Conservation (phyloP, 2,329 filamentous ascomycete species). For the Torrubiellomyces zombiae region DNA sequence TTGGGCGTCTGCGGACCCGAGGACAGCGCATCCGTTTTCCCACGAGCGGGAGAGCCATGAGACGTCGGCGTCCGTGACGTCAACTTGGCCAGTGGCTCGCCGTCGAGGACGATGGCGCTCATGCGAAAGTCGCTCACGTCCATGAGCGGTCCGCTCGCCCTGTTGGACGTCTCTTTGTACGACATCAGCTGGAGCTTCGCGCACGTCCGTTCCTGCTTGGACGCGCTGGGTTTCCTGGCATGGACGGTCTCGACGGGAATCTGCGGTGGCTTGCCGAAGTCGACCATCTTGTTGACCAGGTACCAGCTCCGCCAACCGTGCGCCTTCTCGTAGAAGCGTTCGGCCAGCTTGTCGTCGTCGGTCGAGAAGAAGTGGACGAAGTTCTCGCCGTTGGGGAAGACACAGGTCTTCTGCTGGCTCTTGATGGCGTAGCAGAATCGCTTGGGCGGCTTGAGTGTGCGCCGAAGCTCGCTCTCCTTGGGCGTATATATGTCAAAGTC, state of each 20-base stretch:
- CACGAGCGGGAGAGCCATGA: no score
- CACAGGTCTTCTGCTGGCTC: conserved; percentile 72
- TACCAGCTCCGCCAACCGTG: conserved; percentile 90
- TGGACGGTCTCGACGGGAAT: conserved; percentile 3
- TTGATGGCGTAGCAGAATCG: conserved; percentile 77
- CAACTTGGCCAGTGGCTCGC: not conserved
- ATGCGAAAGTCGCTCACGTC: conserved; percentile 6
- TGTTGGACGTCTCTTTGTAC: conserved; percentile 1
- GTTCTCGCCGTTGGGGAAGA: conserved; percentile 69
- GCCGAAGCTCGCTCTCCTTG: conserved; percentile 48
- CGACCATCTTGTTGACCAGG: conserved; percentile 51
- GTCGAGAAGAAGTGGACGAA: conserved; percentile 88
- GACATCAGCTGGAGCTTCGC: conserved; percentile 25
- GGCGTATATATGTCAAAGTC: conserved; percentile 87
- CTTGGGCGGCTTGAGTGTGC: conserved; percentile 67
- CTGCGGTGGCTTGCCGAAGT: conserved; percentile 18
- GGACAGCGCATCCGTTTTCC: no score
- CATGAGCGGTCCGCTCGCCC: conserved; percentile 4
- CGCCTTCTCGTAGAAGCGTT: conserved; percentile 52
- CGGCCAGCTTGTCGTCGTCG: conserved; percentile 50
- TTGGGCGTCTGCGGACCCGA: not conserved
- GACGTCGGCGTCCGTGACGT: no score
- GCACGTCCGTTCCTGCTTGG: no score
- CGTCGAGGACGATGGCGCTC: conserved; percentile 3
- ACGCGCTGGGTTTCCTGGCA: no score